Evolutionary conservation across 352 stramenopile genomes (phyloP).

Genomic region (Phytophthora crassamura): DNA sequence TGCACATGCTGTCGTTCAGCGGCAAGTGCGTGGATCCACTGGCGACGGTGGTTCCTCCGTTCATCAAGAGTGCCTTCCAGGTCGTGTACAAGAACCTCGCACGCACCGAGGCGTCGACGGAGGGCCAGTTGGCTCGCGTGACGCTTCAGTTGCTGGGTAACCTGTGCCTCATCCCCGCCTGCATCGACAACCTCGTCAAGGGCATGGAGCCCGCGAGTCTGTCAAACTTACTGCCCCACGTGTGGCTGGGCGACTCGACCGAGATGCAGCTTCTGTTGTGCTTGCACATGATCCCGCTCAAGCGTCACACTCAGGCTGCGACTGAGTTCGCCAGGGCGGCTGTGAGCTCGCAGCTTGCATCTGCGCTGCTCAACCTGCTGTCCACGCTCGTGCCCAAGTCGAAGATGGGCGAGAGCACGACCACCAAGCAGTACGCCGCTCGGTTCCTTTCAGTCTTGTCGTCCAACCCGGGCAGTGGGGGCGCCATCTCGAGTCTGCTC

Average conservation of each 20-base stretch:
- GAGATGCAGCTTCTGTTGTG: constrained; percentile 87
- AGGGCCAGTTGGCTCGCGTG: constrained; percentile 80
- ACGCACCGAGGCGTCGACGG: constrained; percentile 79
- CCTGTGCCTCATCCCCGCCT: constrained; percentile 85
- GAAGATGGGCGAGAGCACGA: constrained; percentile 76
- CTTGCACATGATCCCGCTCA: constrained; percentile 90
- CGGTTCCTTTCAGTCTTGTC: constrained; percentile 85
- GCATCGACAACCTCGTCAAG: constrained; percentile 89
- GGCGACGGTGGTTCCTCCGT: constrained; percentile 77
- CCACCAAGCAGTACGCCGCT: constrained; percentile 86
- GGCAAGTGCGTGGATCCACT: constrained; percentile 80
- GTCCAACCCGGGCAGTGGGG: constrained; percentile 85
- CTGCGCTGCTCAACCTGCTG: constrained; percentile 82
- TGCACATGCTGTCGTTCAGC: constrained; percentile 91
- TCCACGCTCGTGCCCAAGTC: constrained; percentile 84
- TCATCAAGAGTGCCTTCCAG: constrained; percentile 87
- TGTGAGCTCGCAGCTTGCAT: constrained; percentile 80
- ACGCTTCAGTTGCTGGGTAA: constrained; percentile 86
- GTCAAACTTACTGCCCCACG: constrained; percentile 70
- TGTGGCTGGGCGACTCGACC: constrained; percentile 81
- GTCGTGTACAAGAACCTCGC: constrained; percentile 86
- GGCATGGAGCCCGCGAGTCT: constrained; percentile 85
- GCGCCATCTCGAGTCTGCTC: constrained; percentile 81
- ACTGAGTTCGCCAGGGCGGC: constrained; percentile 86
- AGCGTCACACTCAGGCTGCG: constrained; percentile 85